Evolutionary conservation across 2,329 filamentous ascomycete genomes (phyloP), one percentile per base, ranked within the genome.

Genomic region (Didymella sp.): DNA sequence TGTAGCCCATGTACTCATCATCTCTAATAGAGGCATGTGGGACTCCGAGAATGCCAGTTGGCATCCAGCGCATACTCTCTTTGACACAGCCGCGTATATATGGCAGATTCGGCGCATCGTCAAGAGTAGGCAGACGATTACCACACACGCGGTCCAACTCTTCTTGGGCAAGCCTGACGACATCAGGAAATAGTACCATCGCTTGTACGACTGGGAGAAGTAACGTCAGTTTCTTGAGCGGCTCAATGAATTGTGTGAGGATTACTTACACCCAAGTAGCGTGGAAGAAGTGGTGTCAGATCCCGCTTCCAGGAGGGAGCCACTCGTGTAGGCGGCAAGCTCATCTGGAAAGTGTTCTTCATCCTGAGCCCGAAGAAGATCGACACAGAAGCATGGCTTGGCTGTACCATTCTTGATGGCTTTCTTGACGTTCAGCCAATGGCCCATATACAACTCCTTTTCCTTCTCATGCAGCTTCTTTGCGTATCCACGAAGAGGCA

Each of bases 381-480:
- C 68, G 2, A 68, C 44, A 40, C 63, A 67, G 45, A 73, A 68
- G 42, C 68, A 69, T 1, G 69, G 68, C 49, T 51, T 60, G 12
- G 51, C 41, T 1, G 54, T 52, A 3, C 59, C 59, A 6, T 52
- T 31, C 17, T 58, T 33, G 22, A 58, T 53, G 4, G n/a, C 44
- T 13, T 38, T 49, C 48, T 73, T 73, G 1, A 63, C 62, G 1
- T 59, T 43, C 15, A 70, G 33, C 64, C 66, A 73, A 46, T 70
- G 66, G 8, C 59, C 44, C 0, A 65, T 37, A 21, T 70, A 73
- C 3, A 71, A 53, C 5, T 58, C 69, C n/a, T 74, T 76, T 58
- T 84, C 82, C 2, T 71, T 67, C 31, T 69, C 56, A 51, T 84
- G 81, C 0, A 82, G 61, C 17, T 75, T 63, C 50, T 75, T 78